A percentile compares a stretch with the other conserved stretches of the same genome.
Conservation (phyloP, 139 green algal genomes). For the Deuterostichococcus epilithicus region DNA sequence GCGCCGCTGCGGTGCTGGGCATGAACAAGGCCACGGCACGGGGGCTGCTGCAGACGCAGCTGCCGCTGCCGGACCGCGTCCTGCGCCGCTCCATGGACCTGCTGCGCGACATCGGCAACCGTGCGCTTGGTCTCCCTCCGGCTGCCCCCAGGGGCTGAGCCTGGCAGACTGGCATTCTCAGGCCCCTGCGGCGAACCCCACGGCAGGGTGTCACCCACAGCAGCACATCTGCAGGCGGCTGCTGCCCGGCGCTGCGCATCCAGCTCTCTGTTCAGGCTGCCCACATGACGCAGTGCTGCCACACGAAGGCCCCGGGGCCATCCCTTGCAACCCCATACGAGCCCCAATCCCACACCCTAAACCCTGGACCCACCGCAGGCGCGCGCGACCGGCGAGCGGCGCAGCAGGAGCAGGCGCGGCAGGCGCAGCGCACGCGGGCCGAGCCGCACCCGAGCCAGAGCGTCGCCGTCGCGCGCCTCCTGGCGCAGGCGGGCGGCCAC, state of each 20-base stretch:
- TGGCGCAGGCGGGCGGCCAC: not conserved
- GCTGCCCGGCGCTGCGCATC: not conserved
- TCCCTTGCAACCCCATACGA: not conserved
- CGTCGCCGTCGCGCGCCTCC: slow-evolving; percentile 1
- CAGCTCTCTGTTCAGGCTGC: not conserved
- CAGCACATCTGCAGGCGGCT: not conserved
- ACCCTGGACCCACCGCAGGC: too few relatives aligned
- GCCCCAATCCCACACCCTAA: not conserved
- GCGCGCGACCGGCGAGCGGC: slow-evolving; percentile 10
- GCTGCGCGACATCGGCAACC: slow-evolving; percentile 27
- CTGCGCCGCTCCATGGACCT: slow-evolving; percentile 29
- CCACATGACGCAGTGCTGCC: not conserved
- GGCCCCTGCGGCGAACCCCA: too few relatives aligned
- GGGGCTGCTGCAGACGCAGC: slow-evolving; percentile 30
- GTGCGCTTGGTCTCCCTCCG: slow-evolving; percentile 6
- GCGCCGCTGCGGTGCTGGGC: slow-evolving; percentile 13
- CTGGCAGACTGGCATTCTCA: not conserved
- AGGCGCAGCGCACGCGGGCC: slow-evolving; percentile 23
- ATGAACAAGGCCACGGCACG: slow-evolving; percentile 25
- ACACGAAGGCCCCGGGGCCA: not conserved
- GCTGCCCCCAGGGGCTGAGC: not conserved
- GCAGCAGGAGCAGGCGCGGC: slow-evolving; percentile 1
- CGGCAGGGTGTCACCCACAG: not conserved
- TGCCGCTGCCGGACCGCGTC: slow-evolving; percentile 36
- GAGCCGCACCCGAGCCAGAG: slow-evolving; percentile 33